These are phyloP conservation scores for Sugiyamaella chiloensis DNA, from an alignment of 805 yeast genomes.

Conservation along the genomic window DNA sequence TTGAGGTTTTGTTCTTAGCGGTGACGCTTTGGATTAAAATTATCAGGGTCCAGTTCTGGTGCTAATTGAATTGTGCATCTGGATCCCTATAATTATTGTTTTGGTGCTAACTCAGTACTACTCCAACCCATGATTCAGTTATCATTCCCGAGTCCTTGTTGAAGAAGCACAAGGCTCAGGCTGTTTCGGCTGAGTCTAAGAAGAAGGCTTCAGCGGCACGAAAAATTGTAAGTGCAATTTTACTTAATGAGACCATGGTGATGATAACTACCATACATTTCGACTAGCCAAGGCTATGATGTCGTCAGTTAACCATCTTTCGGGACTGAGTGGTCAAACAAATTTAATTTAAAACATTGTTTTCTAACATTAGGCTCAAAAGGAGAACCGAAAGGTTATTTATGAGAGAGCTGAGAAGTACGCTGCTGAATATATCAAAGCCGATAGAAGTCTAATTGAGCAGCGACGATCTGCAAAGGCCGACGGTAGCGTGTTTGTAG, in stretches of 20 bases:
- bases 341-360: neutral
- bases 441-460: conserved; percentile 75
- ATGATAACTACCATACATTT: conserved; percentile 50
- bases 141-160: conserved; percentile 53
- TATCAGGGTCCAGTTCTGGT: conserved; percentile 12
- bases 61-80: conserved; percentile 1
- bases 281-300: conserved; percentile 70
- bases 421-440: conserved; percentile 88
- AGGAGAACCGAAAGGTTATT: conserved; percentile 47
- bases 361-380: conserved; percentile 1
- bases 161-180: conserved; percentile 55
- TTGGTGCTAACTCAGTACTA: conserved; percentile 43
- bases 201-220: conserved; percentile 10
- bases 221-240: conserved; percentile 11
- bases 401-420: conserved; percentile 94
- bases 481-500: conserved; percentile 86
- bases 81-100: neutral
- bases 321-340: conserved; percentile 62
- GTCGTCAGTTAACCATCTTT: conserved; percentile 82
- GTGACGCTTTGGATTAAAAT: conserved; percentile 14
- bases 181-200: conserved; percentile 41
- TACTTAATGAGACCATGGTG: conserved; percentile 28
- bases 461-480: conserved; percentile 95
- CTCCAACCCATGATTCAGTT: conserved; percentile 29
- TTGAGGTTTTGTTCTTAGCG: conserved; percentile 13